Evolutionary conservation across 768 basidiomycete species (phyloP), one percentile per base, ranked within the genome.

Genomic region (Leccinellum rugosiceps): DNA sequence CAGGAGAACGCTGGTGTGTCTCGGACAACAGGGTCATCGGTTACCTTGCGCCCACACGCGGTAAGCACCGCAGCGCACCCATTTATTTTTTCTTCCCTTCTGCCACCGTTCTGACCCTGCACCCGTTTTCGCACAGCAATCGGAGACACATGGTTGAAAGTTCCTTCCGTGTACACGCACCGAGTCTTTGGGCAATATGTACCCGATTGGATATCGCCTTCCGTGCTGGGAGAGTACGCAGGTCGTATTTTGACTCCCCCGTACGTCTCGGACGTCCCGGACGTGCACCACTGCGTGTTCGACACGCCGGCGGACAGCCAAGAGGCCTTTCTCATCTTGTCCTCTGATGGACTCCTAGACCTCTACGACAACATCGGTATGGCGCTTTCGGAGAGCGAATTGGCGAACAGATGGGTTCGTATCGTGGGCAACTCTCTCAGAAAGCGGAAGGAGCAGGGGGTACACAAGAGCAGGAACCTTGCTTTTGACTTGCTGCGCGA

Each of bases 321-420:
- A n/a, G 76, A 69, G 31, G 56, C 46, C 1, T 65, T 74, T 56
- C 64, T 82, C 43, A 69, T 80, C 50, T 63, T 76, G n/a, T 78
- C 75, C 53, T 78, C 79, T 3, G 80, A 82, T 52, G 79, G 80
- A n/a, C 63, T 82, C 15, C 56, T 66, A 2, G 79, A 81, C 60
- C 52, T 80, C 31, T 77, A 75, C 49, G 69, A 72, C 50, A 68
- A 68, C 25, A 52, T 62, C 6, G 65, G 68, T 28, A 32, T 2
- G 34, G 28, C 62, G 9, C 59, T 62, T 19, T 61, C 70, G 50
- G 67, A 66, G 50, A 57, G 63, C 15, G 66, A 73, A 34, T 59
- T 74, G 54, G 71, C 71, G 23, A 58, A 73, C 25, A 69, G 69
- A 48, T 79, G 78, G 77, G 66, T 67, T 17, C 63, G 60, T 13